Base-by-base conservation (phyloP, 1,284 basidiomycete species). In the Puccinia brachypodii region DNA sequence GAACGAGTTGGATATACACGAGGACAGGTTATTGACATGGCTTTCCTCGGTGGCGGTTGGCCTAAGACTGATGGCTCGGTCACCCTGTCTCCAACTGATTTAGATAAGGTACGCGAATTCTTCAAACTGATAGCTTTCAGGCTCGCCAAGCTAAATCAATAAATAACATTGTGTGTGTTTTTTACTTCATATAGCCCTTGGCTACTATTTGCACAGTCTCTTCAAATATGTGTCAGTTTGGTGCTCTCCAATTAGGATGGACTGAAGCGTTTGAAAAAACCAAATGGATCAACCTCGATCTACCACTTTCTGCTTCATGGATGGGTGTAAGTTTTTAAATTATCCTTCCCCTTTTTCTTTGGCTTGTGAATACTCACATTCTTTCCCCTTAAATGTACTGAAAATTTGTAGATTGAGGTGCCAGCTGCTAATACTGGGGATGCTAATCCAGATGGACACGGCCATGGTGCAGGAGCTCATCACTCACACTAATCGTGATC, bases 171-270 rank as follows among this genome's bases (percentile, higher is more conserved):
- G 31, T 25, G 31, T 1, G 44, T 40, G 7, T 14, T 80, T 44
- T 58, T 22, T 44, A 22, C 25, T 74, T 33, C 19, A 56, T 66
- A 53, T 33, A 81, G 79, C 79, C 79, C 22, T 40, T 81, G 11
- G 71, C 71, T 28, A 75, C 44, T n/a, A 81, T 81, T 81, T 81
- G 79, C 44, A 81, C 79, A 9, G 71, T 75, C 42, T 81, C 79
- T 40, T 81, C 79, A 16, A 81, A 81, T 33, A 81, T 81, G 36
- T 81, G 79, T 58, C 79, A 81, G 47, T 81, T 81, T 42, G 79
- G 13, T 22, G 71, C 79, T 47, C 44, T 81, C 9, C 79, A 81
- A 47, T 22, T 81, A 25, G 79, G 79, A 38, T 81, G 79, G 79
- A 9, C 56, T 0, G 62, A 74, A 36, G 56, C 72, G 14, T 81